These are phyloP conservation scores for Primulina eburnea DNA, from an alignment of 257 asterid species.

Conservation along the genomic window DNA sequence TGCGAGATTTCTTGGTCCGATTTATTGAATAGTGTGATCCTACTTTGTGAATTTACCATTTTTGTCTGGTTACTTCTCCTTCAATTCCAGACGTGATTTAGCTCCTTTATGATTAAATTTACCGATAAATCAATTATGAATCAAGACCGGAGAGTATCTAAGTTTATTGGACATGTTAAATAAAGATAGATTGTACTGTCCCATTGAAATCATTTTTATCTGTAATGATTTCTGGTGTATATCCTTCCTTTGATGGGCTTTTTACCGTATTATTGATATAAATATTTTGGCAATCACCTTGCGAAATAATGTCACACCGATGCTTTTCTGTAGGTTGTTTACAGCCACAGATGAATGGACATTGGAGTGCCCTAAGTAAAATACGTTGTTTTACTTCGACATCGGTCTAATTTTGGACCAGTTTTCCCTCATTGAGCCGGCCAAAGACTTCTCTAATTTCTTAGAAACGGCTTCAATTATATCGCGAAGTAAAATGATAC, in stretches of 20 bases:
- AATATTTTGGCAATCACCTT: constrained; percentile 5
- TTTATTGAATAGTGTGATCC: not conserved
- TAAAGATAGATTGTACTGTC: not conserved
- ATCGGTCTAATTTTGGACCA: no score
- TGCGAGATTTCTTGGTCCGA: no score
- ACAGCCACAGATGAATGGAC: not conserved
- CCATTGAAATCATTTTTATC: not conserved
- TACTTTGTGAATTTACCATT: not conserved
- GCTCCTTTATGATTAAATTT: not conserved
- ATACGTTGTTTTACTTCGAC: no score
- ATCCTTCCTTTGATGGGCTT: not conserved
- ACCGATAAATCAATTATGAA: not conserved
- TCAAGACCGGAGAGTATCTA: not conserved
- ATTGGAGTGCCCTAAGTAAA: not conserved
- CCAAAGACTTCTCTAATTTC: no score
- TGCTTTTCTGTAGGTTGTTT: constrained; percentile 2
- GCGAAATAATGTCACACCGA: constrained; percentile 1
- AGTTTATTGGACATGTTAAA: not conserved
- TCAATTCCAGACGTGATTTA: not conserved
- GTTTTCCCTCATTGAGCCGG: no score
- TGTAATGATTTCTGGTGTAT: not conserved
- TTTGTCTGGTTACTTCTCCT: not conserved
- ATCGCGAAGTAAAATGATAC: no score
- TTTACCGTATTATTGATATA: no score
- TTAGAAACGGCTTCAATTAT: no score